Evolutionary conservation across 441 rosid species (phyloP).

Genomic region (Euphorbia corollata): DNA sequence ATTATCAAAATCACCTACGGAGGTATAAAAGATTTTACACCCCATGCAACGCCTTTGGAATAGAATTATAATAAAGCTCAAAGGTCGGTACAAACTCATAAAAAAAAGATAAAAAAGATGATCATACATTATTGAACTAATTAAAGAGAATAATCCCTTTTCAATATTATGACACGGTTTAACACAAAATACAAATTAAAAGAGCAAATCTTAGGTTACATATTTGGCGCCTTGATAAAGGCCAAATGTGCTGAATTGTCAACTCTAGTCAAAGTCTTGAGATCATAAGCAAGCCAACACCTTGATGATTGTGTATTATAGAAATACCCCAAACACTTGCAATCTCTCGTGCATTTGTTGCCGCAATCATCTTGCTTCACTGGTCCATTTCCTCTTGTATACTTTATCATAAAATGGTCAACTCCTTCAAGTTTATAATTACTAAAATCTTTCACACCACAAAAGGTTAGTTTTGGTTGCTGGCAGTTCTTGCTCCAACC

Average conservation of each 20-base stretch:
- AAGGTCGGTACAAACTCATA: too few species aligned
- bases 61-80: too few species aligned
- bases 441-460: not conserved
- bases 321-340: slow-evolving; percentile 29
- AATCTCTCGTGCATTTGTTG: slow-evolving; percentile 24
- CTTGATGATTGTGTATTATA: not conserved
- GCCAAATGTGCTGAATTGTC: slow-evolving; percentile 1
- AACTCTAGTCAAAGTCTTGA: slow-evolving; percentile 16
- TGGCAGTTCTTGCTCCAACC: slow-evolving; percentile 39
- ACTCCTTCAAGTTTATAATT: not conserved
- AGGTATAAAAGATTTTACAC: too few species aligned
- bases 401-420: not conserved
- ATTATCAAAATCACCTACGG: too few species aligned
- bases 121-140: too few species aligned
- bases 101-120: too few species aligned
- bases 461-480: slow-evolving; percentile 17
- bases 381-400: slow-evolving; percentile 25
- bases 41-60: too few species aligned
- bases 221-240: not conserved
- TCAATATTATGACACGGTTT: too few species aligned
- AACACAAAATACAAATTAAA: too few species aligned
- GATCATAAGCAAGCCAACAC: not conserved
- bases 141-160: too few species aligned
- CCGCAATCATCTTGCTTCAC: slow-evolving; percentile 32
- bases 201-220: too few species aligned